Conservation (phyloP, 2,329 filamentous ascomycete genomes). For the Cordyceps cicadae region DNA sequence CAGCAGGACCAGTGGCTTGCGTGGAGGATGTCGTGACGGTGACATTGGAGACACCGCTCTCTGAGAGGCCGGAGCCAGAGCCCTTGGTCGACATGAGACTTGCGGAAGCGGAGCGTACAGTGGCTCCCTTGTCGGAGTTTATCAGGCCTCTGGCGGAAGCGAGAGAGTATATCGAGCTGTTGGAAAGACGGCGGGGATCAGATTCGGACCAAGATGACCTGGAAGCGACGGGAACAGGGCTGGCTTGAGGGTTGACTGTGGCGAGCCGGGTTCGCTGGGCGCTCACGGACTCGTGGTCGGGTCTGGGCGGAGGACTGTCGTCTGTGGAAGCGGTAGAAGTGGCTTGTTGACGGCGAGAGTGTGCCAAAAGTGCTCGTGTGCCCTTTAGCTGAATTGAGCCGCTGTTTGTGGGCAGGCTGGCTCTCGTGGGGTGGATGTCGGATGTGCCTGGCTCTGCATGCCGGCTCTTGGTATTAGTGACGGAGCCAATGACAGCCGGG, state of each 20-base stretch:
- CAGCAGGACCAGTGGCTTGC: constrained; percentile 19
- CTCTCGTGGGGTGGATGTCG: constrained; percentile 47
- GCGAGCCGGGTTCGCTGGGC: constrained; percentile 5
- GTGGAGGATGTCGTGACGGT: constrained; percentile 46
- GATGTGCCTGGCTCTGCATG: constrained; percentile 53
- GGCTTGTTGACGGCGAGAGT: constrained; percentile 6
- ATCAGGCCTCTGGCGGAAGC: constrained; percentile 48
- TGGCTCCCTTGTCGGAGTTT: constrained; percentile 33
- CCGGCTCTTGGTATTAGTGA: constrained; percentile 44
- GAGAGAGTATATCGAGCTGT: constrained; percentile 65
- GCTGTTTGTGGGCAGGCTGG: constrained; percentile 52
- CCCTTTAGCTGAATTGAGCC: constrained; percentile 10
- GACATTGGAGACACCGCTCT: constrained; percentile 42
- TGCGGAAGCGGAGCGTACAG: constrained; percentile 35
- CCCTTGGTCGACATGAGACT: constrained; percentile 38
- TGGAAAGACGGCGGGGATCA: constrained; percentile 59
- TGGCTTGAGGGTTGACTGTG: too few species aligned
- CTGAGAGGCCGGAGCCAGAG: constrained; percentile 34
- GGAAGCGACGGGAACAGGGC: constrained; percentile 17
- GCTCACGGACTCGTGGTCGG: not conserved
- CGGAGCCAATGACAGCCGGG: constrained; percentile 28
- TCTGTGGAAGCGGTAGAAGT: constrained; percentile 1
- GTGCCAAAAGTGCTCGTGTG: constrained; percentile 12
- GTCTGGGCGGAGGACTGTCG: not conserved
- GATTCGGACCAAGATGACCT: constrained; percentile 40